A percentile compares a stretch with the other conserved stretches of the same genome.
Conservation (phyloP, 768 basidiomycete species). For the Trichaptum fuscoviolaceum region DNA sequence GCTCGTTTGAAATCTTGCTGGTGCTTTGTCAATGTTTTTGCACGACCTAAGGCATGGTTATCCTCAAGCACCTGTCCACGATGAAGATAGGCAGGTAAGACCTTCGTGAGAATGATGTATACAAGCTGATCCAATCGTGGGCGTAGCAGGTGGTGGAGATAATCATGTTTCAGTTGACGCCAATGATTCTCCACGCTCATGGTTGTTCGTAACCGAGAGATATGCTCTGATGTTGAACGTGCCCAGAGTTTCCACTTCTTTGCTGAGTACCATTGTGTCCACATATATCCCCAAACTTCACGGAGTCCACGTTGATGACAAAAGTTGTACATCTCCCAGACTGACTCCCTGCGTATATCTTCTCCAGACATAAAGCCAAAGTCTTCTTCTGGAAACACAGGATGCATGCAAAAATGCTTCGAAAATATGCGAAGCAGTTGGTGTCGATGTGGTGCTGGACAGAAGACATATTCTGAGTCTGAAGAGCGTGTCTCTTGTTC, state of each 20-base stretch:
- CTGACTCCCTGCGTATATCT: slow-evolving; percentile 22
- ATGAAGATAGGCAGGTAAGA: slow-evolving; percentile 20
- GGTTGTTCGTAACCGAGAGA: slow-evolving; percentile 23
- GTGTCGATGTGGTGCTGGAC: slow-evolving; percentile 24
- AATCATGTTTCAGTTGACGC: slow-evolving; percentile 26
- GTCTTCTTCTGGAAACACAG: slow-evolving; percentile 19
- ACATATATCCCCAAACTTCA: slow-evolving; percentile 33
- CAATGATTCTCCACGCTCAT: slow-evolving; percentile 30
- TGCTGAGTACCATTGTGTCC: slow-evolving; percentile 31
- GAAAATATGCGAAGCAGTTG: slow-evolving; percentile 23
- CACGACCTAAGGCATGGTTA: slow-evolving; percentile 16
- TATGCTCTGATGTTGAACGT: slow-evolving; percentile 18
- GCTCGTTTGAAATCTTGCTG: slow-evolving; percentile 23
- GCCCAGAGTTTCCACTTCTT: slow-evolving; percentile 31
- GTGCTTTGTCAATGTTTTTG: slow-evolving; percentile 18
- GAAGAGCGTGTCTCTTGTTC: slow-evolving; percentile 17
- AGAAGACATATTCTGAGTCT: slow-evolving; percentile 22
- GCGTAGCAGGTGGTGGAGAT: slow-evolving; percentile 20
- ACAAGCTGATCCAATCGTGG: slow-evolving; percentile 28
- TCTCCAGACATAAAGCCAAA: slow-evolving; percentile 11
- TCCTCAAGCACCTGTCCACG: slow-evolving; percentile 14
- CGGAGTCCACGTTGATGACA: slow-evolving; percentile 23
- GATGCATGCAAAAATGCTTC: slow-evolving; percentile 27
- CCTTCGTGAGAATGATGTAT: slow-evolving; percentile 24
- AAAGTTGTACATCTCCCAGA: slow-evolving; percentile 31